Evolutionary conservation across 2,329 filamentous ascomycete genomes (phyloP), one percentile per base, ranked within the genome.

Genomic region (Pyrenochaeta sp.): DNA sequence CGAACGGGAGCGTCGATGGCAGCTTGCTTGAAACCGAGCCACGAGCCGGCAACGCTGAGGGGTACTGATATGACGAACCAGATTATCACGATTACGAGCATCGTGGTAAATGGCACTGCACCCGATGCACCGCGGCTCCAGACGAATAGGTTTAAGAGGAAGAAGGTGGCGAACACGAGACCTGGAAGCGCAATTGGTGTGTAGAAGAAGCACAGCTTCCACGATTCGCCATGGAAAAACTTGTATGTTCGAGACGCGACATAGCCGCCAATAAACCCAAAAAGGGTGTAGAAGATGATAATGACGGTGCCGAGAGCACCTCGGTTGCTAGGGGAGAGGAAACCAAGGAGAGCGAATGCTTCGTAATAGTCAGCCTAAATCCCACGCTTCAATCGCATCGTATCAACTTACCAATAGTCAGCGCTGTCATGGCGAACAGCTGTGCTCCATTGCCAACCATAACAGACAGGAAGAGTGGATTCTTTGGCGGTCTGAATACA

Each of bases 61-160:
- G 94, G 94, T 2, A 97, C 88, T 24, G 90, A 96, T 69, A 99
- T 96, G 66, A 96, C 69, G 74, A 99, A 99, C 94, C 94, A 99
- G 65, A 99, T 96, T 53, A 82, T 81, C 32, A 99, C 81, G 44
- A 97, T 86, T 41, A 96, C 88, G 29, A 99, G 80, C 94, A 99
- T 99, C 7, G 94, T 99, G 2, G 88, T 90, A 67, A 99, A 95
- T 0, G 94, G 94, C 2, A 99, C 94, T 7, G 94, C 94, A 17
- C 94, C 94, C 17, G 90, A 95, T 2, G 93, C 95, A 43, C 87
- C 80, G 63, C 96, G 91, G 28, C 89, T 90, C 91, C 94, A 97
- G 28, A 99, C 85, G 77, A 99, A 96, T 30, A 99, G 81, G 71
- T 99, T 92, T 44, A 99, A 83, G 29, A 96, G 79, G 82, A 99